Evolutionary conservation across 352 stramenopile species (phyloP), one percentile per base, ranked within the genome.

Genomic region (Pythium pyrilobum): DNA sequence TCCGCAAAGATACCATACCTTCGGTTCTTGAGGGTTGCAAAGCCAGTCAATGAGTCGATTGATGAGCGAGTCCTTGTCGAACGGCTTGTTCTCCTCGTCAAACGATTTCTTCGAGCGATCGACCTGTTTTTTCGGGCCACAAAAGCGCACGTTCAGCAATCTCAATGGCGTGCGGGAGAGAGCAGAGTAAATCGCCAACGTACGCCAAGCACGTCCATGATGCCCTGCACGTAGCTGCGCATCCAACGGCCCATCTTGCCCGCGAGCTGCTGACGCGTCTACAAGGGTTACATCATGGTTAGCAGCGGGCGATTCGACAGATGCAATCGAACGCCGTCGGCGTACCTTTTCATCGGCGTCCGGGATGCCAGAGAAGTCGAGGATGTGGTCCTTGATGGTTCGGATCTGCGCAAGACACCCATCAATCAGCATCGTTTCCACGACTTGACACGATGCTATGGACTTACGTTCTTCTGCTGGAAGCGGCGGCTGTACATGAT

Each of bases 31-130:
- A 5, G 82, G 82, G 34, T 86, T 66, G 48, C 71, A 77, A 0
- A 92, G 70, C 82, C 82, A 92, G 25, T 89, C 76, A 45, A 89
- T 76, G 16, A 92, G 62, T 10, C 82, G 82, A 20, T 75, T 59
- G 21, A 90, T 66, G 12, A 90, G 65, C 21, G 59, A 50, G 49
- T 92, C 78, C 60, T 92, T 92, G 56, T 77, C 71, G 29, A 72
- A 65, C 9, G 51, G 34, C 44, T 83, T 81, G 10, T 65, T 61
- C 51, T 73, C 64, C 9, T 88, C 81, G 21, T 86, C 74, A 57
- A 92, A 92, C 33, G 81, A 92, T 53, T 92, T 92, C 56, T 88
- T 89, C 4, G 82, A 92, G 18, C 82, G 77, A 48, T 92, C 77
- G n/a, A 92, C 74, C 81, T 92, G 29, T 15, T 49, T 6, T 18